phyloP scores from a whole-genome alignment of 768 basidiomycete genomes.

The Multifurca ochricompacta region DNA sequence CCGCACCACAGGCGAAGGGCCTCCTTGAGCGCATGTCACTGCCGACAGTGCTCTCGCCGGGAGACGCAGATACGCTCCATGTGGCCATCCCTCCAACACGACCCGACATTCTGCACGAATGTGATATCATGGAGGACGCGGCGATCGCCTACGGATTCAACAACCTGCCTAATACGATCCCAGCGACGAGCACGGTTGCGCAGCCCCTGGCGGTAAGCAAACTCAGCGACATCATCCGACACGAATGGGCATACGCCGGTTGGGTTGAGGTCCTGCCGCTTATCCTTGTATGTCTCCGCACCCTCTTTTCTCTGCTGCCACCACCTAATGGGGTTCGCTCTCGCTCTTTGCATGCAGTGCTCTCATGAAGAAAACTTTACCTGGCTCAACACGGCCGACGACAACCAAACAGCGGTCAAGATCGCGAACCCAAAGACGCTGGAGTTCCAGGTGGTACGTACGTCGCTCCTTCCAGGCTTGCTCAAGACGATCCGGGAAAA shows the following conservation, averaged over 20 bases:
- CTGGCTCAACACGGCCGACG: conserved; percentile 82
- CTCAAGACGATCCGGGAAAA: conserved; percentile 98
- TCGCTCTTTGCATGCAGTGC: conserved; percentile 47
- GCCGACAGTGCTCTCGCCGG: conserved; percentile 42
- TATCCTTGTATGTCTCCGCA: conserved; percentile 60
- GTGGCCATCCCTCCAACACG: conserved; percentile 90
- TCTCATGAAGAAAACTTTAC: conserved; percentile 98
- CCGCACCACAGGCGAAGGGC: conserved; percentile 52
- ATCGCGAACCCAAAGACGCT: conserved; percentile 97
- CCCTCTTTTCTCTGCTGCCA: no score
- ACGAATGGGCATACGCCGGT: conserved; percentile 90
- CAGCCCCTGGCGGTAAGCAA: conserved; percentile 87
- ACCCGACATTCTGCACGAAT: conserved; percentile 96
- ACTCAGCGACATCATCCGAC: conserved; percentile 78
- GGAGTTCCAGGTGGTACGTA: conserved; percentile 97
- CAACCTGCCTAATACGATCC: conserved; percentile 88
- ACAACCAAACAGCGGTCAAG: conserved; percentile 72
- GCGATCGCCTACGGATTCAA: conserved; percentile 98
- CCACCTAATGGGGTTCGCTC: neutral
- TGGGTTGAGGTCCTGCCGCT: conserved; percentile 95
- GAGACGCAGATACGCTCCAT: conserved; percentile 55
- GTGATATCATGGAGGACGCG: conserved; percentile 96
- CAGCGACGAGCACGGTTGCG: conserved; percentile 88
- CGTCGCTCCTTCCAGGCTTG: conserved; percentile 89
- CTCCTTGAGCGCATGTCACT: conserved; percentile 85